Base-by-base conservation (phyloP, 2,329 filamentous ascomycete genomes). In the Arthroderma uncinatum region DNA sequence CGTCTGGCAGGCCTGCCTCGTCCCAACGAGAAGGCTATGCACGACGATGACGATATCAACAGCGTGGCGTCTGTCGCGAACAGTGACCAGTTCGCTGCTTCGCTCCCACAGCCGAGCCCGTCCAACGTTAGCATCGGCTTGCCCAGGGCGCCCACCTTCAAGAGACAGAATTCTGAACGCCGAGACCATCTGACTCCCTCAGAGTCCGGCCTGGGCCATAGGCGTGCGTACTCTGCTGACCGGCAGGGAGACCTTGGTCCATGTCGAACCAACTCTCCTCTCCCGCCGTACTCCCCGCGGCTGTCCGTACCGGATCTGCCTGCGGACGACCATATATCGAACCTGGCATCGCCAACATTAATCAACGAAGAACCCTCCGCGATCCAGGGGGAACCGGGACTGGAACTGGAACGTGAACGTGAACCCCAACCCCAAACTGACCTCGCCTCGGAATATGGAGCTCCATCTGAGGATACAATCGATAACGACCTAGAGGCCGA, bases 161-260 rank as follows among this genome's bases (percentile, higher is more conserved):
- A 84, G 71, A 82, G 90, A 64, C 89, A 92, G 70, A 81, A 87
- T 68, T 92, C 89, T 28, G 91, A 95, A 71, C 80, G 82, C 61
- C 81, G 89, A 63, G 82, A 87, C 64, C 85, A 83, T 65, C 77
- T 95, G 56, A 77, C 85, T 59, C 83, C 87, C 47, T 77, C 83
- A 42, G 76, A 84, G 52, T 79, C 81, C 21, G 37, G 36, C 40
- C 33, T 21, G 4, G 80, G 82, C 33, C 73, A 78, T 25, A 82
- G 87, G 63, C 82, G 89, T 66, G 83, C 88, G 9, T 76, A 83
- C 12, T 92, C 87, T 34, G 72, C 68, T 58, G 73, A 81, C 65
- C 75, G 74, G 61, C 69, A 71, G 59, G 68, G 69, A 63, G 66
- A 70, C 62, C 56, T 71, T 62, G 76, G 73, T 61, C 66, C 68